Percentiles rank a stretch among this genome's conserved stretches.
phyloP scores from a whole-genome alignment of 2,329 filamentous ascomycete species.

The Paecilomyces niveus region DNA sequence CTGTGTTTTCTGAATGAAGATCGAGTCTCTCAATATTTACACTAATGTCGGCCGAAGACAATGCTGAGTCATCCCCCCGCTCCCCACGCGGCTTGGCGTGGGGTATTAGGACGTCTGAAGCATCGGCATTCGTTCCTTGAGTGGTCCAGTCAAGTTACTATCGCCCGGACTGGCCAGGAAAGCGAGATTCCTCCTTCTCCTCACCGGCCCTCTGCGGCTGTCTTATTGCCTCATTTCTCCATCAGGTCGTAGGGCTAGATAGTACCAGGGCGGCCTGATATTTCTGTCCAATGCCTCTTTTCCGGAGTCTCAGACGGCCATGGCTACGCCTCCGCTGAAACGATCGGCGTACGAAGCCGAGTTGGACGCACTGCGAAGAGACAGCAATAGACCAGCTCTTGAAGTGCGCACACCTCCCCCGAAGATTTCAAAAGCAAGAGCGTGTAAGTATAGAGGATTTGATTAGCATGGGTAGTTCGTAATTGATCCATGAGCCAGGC shows the following conservation, averaged over 20 bases:
- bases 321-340: constrained; percentile 21
- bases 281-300: background rate
- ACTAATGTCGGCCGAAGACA: background rate
- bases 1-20: too few relatives aligned
- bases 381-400: constrained; percentile 16
- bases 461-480: background rate
- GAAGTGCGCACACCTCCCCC: constrained; percentile 18
- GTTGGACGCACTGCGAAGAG: constrained; percentile 20
- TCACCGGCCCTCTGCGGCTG: background rate
- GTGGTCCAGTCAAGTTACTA: background rate
- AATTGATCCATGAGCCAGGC: constrained; percentile 18
- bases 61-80: background rate
- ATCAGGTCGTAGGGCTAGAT: background rate
- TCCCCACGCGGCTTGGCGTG: background rate
- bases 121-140: background rate
- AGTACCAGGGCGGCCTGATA: background rate
- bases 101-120: background rate
- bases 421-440: constrained; percentile 35
- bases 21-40: background rate
- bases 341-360: constrained; percentile 30
- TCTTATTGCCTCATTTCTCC: background rate
- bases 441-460: constrained; percentile 24
- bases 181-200: background rate
- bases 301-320: constrained; percentile 2
- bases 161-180: background rate